These are phyloP conservation scores for Urostyla sp. DNA, from an alignment of 73 alveolate genomes.

Conservation along the genomic window DNA sequence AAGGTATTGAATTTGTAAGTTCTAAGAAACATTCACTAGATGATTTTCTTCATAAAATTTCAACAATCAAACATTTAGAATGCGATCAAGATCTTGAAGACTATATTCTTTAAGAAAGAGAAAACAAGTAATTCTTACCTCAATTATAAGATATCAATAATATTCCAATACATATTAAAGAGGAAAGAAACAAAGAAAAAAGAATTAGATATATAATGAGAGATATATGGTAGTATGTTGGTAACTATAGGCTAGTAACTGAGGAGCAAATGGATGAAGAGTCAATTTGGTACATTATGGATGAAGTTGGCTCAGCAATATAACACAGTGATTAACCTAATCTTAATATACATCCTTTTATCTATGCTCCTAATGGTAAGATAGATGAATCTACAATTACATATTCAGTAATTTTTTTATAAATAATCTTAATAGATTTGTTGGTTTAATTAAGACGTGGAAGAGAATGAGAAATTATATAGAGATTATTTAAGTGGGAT, in stretches of 20 bases:
- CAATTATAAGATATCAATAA: slow-evolving; percentile 63
- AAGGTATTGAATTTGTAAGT: slow-evolving; percentile 29
- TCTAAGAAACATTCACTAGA: slow-evolving; percentile 10
- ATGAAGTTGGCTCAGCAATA: slow-evolving; percentile 91
- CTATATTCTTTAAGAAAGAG: slow-evolving; percentile 54
- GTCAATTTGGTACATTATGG: slow-evolving; percentile 91
- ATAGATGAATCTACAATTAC: slow-evolving; percentile 83
- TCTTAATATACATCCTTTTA: slow-evolving; percentile 87
- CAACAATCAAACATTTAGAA: slow-evolving; percentile 58
- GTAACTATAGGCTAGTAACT: slow-evolving; percentile 87
- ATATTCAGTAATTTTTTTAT: slow-evolving; percentile 64
- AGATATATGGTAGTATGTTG: slow-evolving; percentile 82
- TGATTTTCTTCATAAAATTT: slow-evolving; percentile 61
- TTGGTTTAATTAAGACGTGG: slow-evolving; percentile 87
- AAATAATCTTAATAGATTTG: background rate
- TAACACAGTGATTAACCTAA: slow-evolving; percentile 94
- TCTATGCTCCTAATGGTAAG: slow-evolving; percentile 81
- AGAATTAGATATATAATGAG: slow-evolving; percentile 73
- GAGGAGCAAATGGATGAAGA: slow-evolving; percentile 88
- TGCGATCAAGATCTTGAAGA: slow-evolving; percentile 77
- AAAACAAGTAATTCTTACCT: slow-evolving; percentile 61
- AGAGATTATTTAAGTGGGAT: slow-evolving; percentile 91
- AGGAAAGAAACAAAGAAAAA: slow-evolving; percentile 51
- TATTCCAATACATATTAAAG: slow-evolving; percentile 37
- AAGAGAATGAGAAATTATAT: slow-evolving; percentile 71